A percentile compares a stretch with the other conserved stretches of the same genome.
Evolutionary conservation across 768 basidiomycete genomes (phyloP).

Genomic region (Mycena galopus): DNA sequence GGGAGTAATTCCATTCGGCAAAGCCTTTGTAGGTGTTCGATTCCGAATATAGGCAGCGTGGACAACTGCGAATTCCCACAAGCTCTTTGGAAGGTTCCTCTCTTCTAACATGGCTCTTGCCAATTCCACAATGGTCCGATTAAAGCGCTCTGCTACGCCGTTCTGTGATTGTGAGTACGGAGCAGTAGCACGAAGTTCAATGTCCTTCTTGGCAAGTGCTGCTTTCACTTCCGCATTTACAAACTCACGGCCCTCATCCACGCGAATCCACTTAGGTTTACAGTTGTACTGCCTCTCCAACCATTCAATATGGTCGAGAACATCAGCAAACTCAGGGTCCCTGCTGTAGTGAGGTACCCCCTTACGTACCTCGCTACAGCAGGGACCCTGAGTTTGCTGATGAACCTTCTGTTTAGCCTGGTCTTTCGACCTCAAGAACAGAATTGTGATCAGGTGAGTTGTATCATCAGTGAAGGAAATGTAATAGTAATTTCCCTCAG

Average conservation of each 20-base stretch:
- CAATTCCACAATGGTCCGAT: conserved; percentile 46
- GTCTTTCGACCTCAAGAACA: conserved; percentile 37
- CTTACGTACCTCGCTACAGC: too few relatives aligned
- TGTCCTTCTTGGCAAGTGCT: conserved; percentile 41
- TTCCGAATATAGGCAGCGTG: conserved; percentile 42
- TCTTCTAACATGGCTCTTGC: conserved; percentile 47
- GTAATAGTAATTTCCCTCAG: background rate
- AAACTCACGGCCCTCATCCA: conserved; percentile 49
- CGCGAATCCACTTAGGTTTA: conserved; percentile 28
- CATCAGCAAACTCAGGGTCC: too few relatives aligned
- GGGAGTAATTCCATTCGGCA: background rate
- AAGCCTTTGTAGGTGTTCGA: conserved; percentile 4
- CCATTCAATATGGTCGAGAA: conserved; percentile 30
- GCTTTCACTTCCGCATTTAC: conserved; percentile 39
- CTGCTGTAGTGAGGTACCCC: too few relatives aligned
- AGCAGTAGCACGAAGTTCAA: conserved; percentile 30
- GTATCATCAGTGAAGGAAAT: background rate
- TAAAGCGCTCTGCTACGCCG: conserved; percentile 53
- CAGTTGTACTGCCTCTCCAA: conserved; percentile 31
- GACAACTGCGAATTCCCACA: conserved; percentile 40
- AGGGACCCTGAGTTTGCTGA: too few relatives aligned
- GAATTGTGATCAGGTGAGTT: conserved; percentile 7
- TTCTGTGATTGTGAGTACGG: conserved; percentile 56
- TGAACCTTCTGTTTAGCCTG: conserved; percentile 30
- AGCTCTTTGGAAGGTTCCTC: conserved; percentile 24